Percentiles rank a stretch among this genome's conserved stretches.
phyloP scores from a whole-genome alignment of 2,329 filamentous ascomycete genomes.

The Diplodia intermedia region DNA sequence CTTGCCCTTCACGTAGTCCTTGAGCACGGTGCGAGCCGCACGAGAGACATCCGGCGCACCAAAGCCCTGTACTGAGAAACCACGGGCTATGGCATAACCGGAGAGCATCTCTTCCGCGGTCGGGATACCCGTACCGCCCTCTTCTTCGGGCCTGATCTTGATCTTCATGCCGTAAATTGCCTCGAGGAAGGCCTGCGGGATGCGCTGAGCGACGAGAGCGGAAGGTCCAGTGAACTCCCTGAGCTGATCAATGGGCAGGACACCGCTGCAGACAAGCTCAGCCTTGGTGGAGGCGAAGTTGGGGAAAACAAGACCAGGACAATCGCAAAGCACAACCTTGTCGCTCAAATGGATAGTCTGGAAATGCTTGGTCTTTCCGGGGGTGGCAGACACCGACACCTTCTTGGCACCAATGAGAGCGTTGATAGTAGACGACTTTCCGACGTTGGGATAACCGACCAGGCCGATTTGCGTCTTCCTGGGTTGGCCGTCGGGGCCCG shows the following conservation, averaged over 20 bases:
- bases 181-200: constrained; percentile 88
- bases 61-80: constrained; percentile 86
- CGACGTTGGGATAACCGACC: constrained; percentile 97
- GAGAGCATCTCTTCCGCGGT: constrained; percentile 84
- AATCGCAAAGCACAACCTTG: constrained; percentile 92
- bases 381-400: constrained; percentile 95
- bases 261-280: constrained; percentile 92
- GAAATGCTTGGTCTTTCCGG: constrained; percentile 99
- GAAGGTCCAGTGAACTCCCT: constrained; percentile 90
- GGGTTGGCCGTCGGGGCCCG: constrained; percentile 53
- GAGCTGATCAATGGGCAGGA: constrained; percentile 95
- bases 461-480: constrained; percentile 87
- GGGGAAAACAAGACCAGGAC: constrained; percentile 96
- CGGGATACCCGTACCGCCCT: constrained; percentile 88
- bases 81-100: constrained; percentile 86
- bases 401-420: constrained; percentile 98
- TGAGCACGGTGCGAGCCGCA: constrained; percentile 86
- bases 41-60: constrained; percentile 93
- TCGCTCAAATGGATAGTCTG: constrained; percentile 96
- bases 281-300: constrained; percentile 98
- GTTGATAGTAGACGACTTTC: constrained; percentile 99
- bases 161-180: constrained; percentile 95
- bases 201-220: constrained; percentile 79
- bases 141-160: constrained; percentile 77
- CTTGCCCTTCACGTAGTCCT: constrained; percentile 98